These are phyloP conservation scores for Dictyostelium purpureum DNA, from an alignment of 78 protist species.

Conservation along the genomic window DNA sequence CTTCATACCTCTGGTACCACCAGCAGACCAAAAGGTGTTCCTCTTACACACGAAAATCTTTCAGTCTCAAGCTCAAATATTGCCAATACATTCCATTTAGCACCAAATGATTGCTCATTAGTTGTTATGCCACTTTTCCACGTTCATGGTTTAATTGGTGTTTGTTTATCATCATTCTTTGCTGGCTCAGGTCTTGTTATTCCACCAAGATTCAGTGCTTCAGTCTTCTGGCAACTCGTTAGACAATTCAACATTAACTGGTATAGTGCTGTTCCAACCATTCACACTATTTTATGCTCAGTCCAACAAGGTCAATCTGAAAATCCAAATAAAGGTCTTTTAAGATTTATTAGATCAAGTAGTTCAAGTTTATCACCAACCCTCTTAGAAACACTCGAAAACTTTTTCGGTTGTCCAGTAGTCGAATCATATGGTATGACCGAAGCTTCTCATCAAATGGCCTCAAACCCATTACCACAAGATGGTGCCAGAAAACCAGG, in stretches of 20 bases:
- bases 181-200: conserved; percentile 78
- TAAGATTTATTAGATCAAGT: conserved; percentile 87
- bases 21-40: conserved; percentile 91
- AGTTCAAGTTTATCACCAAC: conserved; percentile 86
- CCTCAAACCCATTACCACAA: conserved; percentile 87
- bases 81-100: conserved; percentile 54
- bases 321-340: conserved; percentile 31
- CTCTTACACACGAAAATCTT: conserved; percentile 83
- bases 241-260: conserved; percentile 67
- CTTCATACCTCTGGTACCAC: conserved; percentile 92
- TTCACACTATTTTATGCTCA: conserved; percentile 84
- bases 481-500: conserved; percentile 78
- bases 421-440: conserved; percentile 93
- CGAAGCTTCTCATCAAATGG: conserved; percentile 90
- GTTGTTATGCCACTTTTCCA: conserved; percentile 90
- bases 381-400: conserved; percentile 76
- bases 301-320: background rate
- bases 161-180: conserved; percentile 56
- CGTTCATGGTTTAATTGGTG: conserved; percentile 90
- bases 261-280: conserved; percentile 93
- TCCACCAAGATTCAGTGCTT: conserved; percentile 81
- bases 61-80: conserved; percentile 65
- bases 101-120: conserved; percentile 57
- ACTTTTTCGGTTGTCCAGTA: conserved; percentile 86
- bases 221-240: conserved; percentile 78